These are phyloP conservation scores for Leccinellum luteum DNA, from an alignment of 768 basidiomycete species.

Conservation along the genomic window DNA sequence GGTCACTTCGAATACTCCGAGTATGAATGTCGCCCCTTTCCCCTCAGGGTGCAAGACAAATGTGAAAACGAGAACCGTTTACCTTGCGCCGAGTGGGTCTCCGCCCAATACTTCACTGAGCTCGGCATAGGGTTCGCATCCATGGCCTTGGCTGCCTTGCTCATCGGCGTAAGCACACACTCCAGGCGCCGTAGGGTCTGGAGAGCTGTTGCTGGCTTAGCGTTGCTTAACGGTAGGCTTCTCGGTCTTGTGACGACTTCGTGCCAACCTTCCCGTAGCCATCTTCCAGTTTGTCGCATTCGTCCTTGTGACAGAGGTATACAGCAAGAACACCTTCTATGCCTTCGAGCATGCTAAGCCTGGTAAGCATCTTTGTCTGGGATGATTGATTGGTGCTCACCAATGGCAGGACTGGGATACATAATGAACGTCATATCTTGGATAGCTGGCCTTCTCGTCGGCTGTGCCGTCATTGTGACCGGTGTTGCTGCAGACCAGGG, in stretches of 20 bases:
- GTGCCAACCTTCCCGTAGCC: slow-evolving; percentile 35
- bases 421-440: slow-evolving; percentile 60
- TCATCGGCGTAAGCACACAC: slow-evolving; percentile 70
- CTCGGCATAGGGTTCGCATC: slow-evolving; percentile 63
- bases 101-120: slow-evolving; percentile 65
- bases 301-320: slow-evolving; percentile 60
- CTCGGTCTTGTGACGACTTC: neutral
- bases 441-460: slow-evolving; percentile 52
- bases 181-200: slow-evolving; percentile 74
- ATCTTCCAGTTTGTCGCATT: slow-evolving; percentile 61
- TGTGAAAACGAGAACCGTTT: slow-evolving; percentile 51
- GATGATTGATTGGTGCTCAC: slow-evolving; percentile 1
- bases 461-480: slow-evolving; percentile 54
- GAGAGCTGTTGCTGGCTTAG: slow-evolving; percentile 66
- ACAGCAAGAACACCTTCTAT: slow-evolving; percentile 43
- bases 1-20: slow-evolving; percentile 49
- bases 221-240: slow-evolving; percentile 55
- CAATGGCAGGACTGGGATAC: slow-evolving; percentile 54
- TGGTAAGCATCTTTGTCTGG: slow-evolving; percentile 40
- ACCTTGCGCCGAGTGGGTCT: slow-evolving; percentile 70
- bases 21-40: slow-evolving; percentile 66
- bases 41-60: slow-evolving; percentile 45
- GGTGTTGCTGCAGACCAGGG: slow-evolving; percentile 51
- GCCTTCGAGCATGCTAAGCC: slow-evolving; percentile 57
- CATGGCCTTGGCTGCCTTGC: slow-evolving; percentile 53